A percentile compares a stretch with the other conserved stretches of the same genome.
phyloP scores from a whole-genome alignment of 2,329 filamentous ascomycete genomes.

The Aspergillus luchuensis region DNA sequence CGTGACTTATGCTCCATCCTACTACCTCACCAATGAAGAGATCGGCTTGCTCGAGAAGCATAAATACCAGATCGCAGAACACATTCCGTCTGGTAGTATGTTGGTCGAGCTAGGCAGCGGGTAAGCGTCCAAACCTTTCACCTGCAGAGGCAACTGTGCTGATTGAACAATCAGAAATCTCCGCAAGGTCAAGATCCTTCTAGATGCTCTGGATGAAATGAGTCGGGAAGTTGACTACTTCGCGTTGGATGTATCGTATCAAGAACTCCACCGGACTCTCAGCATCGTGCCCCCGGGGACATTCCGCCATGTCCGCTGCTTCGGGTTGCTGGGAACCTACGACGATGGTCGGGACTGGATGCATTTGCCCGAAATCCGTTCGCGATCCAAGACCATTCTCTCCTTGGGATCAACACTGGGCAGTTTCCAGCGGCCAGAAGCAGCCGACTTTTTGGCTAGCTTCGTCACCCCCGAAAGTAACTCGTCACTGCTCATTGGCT shows the following conservation, averaged over 20 bases:
- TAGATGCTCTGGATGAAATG: conserved; percentile 74
- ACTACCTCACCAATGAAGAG: conserved; percentile 14
- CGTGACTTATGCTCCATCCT: conserved; percentile 24
- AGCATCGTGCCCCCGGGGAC: conserved; percentile 54
- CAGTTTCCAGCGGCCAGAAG: conserved; percentile 10
- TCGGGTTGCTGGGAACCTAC: conserved; percentile 80
- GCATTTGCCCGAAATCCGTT: conserved; percentile 58
- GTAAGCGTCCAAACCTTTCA: background rate
- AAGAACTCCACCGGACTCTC: conserved; percentile 77
- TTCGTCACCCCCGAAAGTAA: background rate
- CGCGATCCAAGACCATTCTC: conserved; percentile 12
- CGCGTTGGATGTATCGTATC: conserved; percentile 75
- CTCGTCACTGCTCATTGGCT: conserved; percentile 9
- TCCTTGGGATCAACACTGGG: conserved; percentile 16
- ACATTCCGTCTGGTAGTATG: conserved; percentile 11
- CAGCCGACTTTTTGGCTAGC: conserved; percentile 10
- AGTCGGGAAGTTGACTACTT: conserved; percentile 78
- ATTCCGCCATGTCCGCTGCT: conserved; percentile 72
- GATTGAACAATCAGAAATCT: conserved; percentile 44
- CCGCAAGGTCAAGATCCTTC: conserved; percentile 77
- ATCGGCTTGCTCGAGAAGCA: conserved; percentile 8
- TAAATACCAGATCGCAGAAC: conserved; percentile 8
- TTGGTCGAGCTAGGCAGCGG: conserved; percentile 18
- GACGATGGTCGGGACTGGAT: conserved; percentile 83
- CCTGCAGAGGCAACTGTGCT: conserved; percentile 48